Conservation (phyloP, 257 asterid species). For the Primulina huaijiensis region DNA sequence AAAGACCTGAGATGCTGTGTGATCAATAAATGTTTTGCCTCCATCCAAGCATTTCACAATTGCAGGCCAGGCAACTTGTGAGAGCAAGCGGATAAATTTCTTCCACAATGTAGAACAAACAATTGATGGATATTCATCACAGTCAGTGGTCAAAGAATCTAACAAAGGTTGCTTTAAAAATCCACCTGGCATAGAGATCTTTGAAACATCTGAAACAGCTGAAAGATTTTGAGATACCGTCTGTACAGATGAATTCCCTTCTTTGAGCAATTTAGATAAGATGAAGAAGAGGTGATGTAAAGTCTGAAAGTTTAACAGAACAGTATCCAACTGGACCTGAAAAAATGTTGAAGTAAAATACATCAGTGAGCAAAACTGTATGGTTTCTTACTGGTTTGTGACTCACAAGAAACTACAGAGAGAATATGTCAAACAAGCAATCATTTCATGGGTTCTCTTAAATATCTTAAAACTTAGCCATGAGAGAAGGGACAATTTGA, state of each 20-base stretch:
- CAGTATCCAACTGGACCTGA: constrained; percentile 83
- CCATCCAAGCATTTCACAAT: constrained; percentile 70
- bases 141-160: constrained; percentile 38
- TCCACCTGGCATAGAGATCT: constrained; percentile 73
- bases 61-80: constrained; percentile 75
- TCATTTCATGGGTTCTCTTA: background rate
- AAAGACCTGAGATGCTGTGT: constrained; percentile 72
- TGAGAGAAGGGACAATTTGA: background rate
- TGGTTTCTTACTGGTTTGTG: constrained; percentile 20
- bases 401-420: constrained; percentile 19
- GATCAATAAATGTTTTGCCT: constrained; percentile 73
- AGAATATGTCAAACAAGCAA: constrained; percentile 20
- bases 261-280: constrained; percentile 80
- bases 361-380: constrained; percentile 23
- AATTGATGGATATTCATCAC: constrained; percentile 32
- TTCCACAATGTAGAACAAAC: constrained; percentile 56
- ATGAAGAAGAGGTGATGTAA: constrained; percentile 90
- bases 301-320: constrained; percentile 60
- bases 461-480: constrained; percentile 8
- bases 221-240: constrained; percentile 31
- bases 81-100: constrained; percentile 60
- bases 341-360: constrained; percentile 20
- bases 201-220: constrained; percentile 37
- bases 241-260: constrained; percentile 53
- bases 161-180: constrained; percentile 62